A percentile compares a stretch with the other conserved stretches of the same genome.
phyloP scores from a whole-genome alignment of 1,284 basidiomycete species.

The Tremellales sp. region DNA sequence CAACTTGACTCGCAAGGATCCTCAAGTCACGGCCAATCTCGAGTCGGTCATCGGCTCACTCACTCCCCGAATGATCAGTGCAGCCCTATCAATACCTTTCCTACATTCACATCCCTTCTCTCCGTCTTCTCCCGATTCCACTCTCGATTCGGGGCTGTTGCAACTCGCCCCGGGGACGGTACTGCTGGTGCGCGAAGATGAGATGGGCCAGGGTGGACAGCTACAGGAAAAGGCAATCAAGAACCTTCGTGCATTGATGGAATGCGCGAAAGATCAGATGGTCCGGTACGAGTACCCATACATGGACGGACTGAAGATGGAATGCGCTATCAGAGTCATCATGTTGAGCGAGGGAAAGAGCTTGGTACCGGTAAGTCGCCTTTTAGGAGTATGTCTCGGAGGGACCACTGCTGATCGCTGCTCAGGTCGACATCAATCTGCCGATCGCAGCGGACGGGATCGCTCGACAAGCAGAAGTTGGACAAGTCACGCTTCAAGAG shows the following conservation, averaged over 20 bases:
- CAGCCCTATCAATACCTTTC: conserved; percentile 33
- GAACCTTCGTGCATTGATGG: conserved; percentile 39
- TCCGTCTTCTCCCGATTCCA: conserved; percentile 29
- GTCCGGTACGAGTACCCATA: conserved; percentile 46
- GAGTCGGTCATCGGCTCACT: conserved; percentile 14
- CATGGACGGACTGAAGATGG: conserved; percentile 45
- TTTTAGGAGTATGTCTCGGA: not conserved
- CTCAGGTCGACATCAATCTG: conserved; percentile 34
- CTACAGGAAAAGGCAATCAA: conserved; percentile 38
- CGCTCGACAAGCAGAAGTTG: no score
- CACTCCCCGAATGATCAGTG: conserved; percentile 23
- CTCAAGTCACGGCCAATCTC: conserved; percentile 8
- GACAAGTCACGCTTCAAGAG: no score
- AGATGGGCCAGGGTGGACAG: conserved; percentile 41
- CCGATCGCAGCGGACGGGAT: conserved; percentile 12
- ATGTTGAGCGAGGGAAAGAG: conserved; percentile 43
- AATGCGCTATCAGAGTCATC: conserved; percentile 30
- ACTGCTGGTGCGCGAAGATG: conserved; percentile 36
- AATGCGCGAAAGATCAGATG: conserved; percentile 33
- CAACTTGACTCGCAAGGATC: conserved; percentile 27
- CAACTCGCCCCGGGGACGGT: conserved; percentile 38
- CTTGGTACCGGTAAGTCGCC: conserved; percentile 35
- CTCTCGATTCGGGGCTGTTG: conserved; percentile 39
- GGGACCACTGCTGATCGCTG: conserved; percentile 1
- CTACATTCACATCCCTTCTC: conserved; percentile 35